Base-by-base conservation (phyloP, 2,329 filamentous ascomycete genomes). In the Claviceps monticola region DNA sequence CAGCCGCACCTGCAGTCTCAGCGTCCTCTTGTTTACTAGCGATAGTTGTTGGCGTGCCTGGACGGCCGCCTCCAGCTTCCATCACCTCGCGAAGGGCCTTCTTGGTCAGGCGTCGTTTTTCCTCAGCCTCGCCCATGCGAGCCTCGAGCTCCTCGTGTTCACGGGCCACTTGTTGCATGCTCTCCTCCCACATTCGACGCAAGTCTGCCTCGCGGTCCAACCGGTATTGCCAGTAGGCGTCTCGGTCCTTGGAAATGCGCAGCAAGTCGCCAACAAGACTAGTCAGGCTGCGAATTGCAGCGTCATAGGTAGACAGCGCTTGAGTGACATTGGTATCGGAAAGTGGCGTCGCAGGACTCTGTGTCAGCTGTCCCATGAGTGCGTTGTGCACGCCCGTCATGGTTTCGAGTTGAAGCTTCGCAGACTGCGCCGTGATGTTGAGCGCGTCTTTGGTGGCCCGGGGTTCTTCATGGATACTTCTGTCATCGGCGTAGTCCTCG, bases 111-210 rank as follows among this genome's bases (percentile, higher is more conserved):
- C 86, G 90, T 53, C 89, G 80, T 74, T 95, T 97, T 63, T 86
- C 79, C 66, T 97, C 91, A 1, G 89, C 87, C 67, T 95, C 87
- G 45, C 87, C 88, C 55, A 96, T 86, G 53, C 83, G 84, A 38
- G 81, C 87, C 64, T 97, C 88, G 1, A 98, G 76, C 49, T 89
- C 80, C 67, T 97, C 93, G 60, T 98, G 93, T 65, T 98, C 93
- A 52, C 82, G 83, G 17, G 90, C 93, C n/a, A 98, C 86, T 60
- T 90, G 83, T 9, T 93, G 89, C 93, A 98, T 96, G 68, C 90
- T 97, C 62, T 98, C 93, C 68, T 98, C 93, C 93, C 93, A 98
- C 81, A 98, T 87, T 54, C 87, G 84, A 39, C 93, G 82, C 70
- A 97, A 84, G 64, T 95, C 88, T 44, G 84, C 83, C 69, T 98